Base-by-base conservation (phyloP, 306 rosid species). In the Malus fusca region DNA sequence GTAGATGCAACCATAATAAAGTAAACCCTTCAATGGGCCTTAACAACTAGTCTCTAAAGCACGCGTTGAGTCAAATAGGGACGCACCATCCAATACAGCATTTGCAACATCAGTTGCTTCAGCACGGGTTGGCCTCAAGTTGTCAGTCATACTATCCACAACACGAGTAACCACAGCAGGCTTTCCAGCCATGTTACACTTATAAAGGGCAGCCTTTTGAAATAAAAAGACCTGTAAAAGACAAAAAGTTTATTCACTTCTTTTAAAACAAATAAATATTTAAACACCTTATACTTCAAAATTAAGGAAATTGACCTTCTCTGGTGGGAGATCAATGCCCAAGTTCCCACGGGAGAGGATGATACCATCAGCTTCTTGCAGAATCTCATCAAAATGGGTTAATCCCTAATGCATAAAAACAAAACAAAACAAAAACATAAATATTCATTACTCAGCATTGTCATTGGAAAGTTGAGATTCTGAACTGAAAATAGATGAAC, bases 41-140 rank as follows among this genome's bases (percentile, higher is more conserved):
- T 35, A 58, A 17, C 35, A 9, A 72, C 17, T 12, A 59, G 4
- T 18, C 42, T 28, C 53, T 14, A 17, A 23, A 23, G 67, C 11
- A 37, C 1, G 0, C 1, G 14, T 74, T 10, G 58, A 73, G 14
- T 62, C 46, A 43, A 63, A 53, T 11, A 66, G 63, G 56, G 14
- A 79, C 86, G n/a, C 79, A 95, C 99, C 99, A 81, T 96, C 99
- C 75, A 96, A 86, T 71, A 96, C 97, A 71, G 99, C 99, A 87
- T 96, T 96, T 74, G 99, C 99, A 82, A 96, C 98, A 85, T 96
- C 99, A 66, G 99, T 96, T 73, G 99, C 99, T 87, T 96, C 99
- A n/a, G 99, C 99, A 85, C 99, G 99, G 79, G 99, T 96, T 76
- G 99, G 99, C 52, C 99, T 84, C 83, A 96, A 86, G 88, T 96